These are phyloP conservation scores for Linnemannia elongata DNA, from an alignment of 192 early-diverging fungal genomes.

Conservation along the genomic window DNA sequence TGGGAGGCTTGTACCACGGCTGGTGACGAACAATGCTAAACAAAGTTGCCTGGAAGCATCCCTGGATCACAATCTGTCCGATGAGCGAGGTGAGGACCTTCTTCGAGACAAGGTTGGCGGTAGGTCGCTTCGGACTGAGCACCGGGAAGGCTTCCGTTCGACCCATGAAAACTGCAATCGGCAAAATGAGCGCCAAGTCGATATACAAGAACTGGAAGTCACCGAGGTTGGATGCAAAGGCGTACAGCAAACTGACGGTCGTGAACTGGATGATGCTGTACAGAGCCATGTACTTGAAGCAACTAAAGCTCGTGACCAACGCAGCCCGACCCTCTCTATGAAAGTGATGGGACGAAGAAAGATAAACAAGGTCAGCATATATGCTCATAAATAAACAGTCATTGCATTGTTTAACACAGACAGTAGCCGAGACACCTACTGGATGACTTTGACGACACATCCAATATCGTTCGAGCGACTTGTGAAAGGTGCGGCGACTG, in stretches of 20 bases:
- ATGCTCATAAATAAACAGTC: background rate
- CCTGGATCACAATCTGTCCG: constrained; percentile 89
- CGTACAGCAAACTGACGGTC: constrained; percentile 92
- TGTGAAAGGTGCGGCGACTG: constrained; percentile 98
- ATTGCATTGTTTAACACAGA: background rate
- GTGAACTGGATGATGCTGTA: constrained; percentile 98
- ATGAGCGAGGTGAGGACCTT: constrained; percentile 94
- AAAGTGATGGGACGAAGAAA: background rate
- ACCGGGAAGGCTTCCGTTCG: constrained; percentile 84
- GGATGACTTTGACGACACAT: constrained; percentile 93
- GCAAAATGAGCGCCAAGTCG: constrained; percentile 92
- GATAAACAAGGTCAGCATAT: background rate
- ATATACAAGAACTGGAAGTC: constrained; percentile 98
- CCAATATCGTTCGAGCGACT: constrained; percentile 91
- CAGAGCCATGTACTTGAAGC: constrained; percentile 99
- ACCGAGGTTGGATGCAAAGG: constrained; percentile 87
- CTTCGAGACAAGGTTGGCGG: constrained; percentile 90
- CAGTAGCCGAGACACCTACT: constrained; percentile 56
- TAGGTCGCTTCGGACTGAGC: constrained; percentile 86
- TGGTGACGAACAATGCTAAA: constrained; percentile 82
- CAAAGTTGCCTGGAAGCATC: constrained; percentile 82
- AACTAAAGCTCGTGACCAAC: constrained; percentile 96
- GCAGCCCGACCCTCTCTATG: constrained; percentile 93
- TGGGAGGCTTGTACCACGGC: constrained; percentile 71
- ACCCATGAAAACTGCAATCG: constrained; percentile 91